A percentile compares a stretch with the other conserved stretches of the same genome.
phyloP scores from a whole-genome alignment of 2,329 filamentous ascomycete genomes.

The Aspergillus niger region DNA sequence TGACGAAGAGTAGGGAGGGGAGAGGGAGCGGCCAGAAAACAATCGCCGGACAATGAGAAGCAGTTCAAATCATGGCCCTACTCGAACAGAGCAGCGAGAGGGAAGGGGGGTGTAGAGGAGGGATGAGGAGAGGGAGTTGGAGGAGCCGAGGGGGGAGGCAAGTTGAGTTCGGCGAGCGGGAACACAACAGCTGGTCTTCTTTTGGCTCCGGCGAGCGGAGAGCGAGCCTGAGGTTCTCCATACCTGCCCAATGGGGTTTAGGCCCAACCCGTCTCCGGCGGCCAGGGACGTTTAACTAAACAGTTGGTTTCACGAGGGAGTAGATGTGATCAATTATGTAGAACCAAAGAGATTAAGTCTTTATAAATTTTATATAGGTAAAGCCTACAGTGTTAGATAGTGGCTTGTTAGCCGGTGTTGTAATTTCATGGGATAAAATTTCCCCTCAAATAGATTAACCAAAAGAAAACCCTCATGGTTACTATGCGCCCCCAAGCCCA shows the following conservation, averaged over 20 bases:
- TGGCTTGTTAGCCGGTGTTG: too few relatives aligned
- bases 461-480: background rate
- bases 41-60: slow-evolving; percentile 18
- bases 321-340: too few relatives aligned
- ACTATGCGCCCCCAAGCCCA: background rate
- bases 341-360: too few relatives aligned
- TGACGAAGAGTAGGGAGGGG: slow-evolving; percentile 28
- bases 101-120: slow-evolving; percentile 1
- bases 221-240: background rate
- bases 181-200: slow-evolving; percentile 25
- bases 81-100: background rate
- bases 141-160: background rate
- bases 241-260: slow-evolving; percentile 18
- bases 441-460: background rate
- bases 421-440: too few relatives aligned
- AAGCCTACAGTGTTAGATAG: too few relatives aligned
- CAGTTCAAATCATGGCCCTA: slow-evolving; percentile 24
- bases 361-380: too few relatives aligned
- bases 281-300: background rate
- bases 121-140: background rate
- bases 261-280: background rate
- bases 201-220: slow-evolving; percentile 17
- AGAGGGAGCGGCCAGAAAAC: slow-evolving; percentile 15
- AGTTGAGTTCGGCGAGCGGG: background rate
- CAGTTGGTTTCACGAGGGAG: too few relatives aligned